These are phyloP conservation scores for Debaryomycetaceae sp. DNA, from an alignment of 1,139 yeast genomes.

Conservation along the genomic window DNA sequence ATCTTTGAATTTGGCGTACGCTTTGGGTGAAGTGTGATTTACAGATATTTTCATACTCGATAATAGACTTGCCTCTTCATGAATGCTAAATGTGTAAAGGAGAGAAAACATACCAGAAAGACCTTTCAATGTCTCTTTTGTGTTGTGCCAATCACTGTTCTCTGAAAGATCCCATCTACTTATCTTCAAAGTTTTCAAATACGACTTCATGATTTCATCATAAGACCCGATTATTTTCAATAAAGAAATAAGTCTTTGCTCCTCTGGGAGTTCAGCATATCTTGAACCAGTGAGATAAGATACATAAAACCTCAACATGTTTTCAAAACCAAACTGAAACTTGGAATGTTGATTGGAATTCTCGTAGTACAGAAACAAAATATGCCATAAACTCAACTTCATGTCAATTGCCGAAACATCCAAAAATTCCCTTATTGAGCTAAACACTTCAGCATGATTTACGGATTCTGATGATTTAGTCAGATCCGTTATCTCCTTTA, in stretches of 20 bases:
- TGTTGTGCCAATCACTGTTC: constrained; percentile 1
- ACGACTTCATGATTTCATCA: constrained; percentile 25
- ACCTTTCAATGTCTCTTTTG: constrained; percentile 9
- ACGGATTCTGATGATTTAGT: constrained; percentile 1
- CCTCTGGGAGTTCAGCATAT: constrained; percentile 8
- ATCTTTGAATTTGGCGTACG: constrained; percentile 50
- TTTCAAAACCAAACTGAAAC: constrained; percentile 55
- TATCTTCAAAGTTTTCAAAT: constrained; percentile 17
- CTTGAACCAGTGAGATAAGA: constrained; percentile 12
- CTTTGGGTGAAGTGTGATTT: constrained; percentile 22
- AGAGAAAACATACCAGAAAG: constrained; percentile 34
- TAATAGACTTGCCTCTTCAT: constrained; percentile 49
- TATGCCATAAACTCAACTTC: constrained; percentile 72
- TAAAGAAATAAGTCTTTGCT: constrained; percentile 18
- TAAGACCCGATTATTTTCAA: constrained; percentile 31
- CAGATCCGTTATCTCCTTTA: constrained; percentile 1
- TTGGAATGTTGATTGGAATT: constrained; percentile 34
- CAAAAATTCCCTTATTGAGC: constrained; percentile 59
- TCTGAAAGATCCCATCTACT: constrained; percentile 21
- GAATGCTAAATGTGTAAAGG: constrained; percentile 42
- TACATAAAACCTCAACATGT: constrained; percentile 35
- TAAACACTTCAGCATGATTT: constrained; percentile 19
- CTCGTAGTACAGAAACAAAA: constrained; percentile 61
- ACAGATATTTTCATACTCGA: constrained; percentile 31
- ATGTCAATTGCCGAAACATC: constrained; percentile 62